phyloP scores from a whole-genome alignment of 1,284 basidiomycete species.

The Ceratobasidium sp. region DNA sequence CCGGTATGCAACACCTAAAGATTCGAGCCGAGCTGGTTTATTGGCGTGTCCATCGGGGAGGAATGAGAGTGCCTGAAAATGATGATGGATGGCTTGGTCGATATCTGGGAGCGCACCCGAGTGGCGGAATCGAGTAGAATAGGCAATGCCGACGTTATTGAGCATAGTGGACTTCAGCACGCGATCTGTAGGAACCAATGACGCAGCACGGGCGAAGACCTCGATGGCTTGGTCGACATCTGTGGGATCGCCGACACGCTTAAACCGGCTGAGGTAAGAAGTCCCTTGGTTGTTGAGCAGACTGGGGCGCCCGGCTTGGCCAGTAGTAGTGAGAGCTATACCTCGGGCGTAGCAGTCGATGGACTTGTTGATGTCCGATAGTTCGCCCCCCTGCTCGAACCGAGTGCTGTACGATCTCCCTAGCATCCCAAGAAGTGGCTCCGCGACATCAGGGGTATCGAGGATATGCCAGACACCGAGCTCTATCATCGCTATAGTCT shows the following conservation, averaged over 20 bases:
- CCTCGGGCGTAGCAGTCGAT: slow-evolving; percentile 6
- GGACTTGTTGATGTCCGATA: slow-evolving; percentile 12
- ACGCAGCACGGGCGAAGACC: background rate
- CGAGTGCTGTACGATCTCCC: background rate
- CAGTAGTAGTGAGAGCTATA: background rate
- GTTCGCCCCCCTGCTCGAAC: background rate
- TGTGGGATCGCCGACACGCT: background rate
- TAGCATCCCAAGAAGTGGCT: background rate
- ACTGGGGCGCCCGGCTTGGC: background rate
- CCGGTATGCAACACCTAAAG: background rate
- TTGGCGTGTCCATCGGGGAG: background rate
- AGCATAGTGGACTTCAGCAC: background rate
- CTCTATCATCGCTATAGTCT: background rate
- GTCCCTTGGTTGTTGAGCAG: slow-evolving; percentile 22
- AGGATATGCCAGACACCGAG: background rate
- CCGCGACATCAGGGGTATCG: background rate
- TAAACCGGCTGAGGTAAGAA: slow-evolving; percentile 4
- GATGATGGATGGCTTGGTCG: slow-evolving; percentile 7
- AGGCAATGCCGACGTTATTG: background rate
- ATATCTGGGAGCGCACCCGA: background rate
- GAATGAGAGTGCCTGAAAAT: background rate
- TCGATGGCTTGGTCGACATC: slow-evolving; percentile 6
- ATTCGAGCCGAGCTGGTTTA: background rate
- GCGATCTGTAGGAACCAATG: background rate
- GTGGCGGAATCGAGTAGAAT: background rate